These are phyloP conservation scores for Davidsoniella virescens DNA, from an alignment of 2,329 filamentous ascomycete genomes.

Conservation along the genomic window DNA sequence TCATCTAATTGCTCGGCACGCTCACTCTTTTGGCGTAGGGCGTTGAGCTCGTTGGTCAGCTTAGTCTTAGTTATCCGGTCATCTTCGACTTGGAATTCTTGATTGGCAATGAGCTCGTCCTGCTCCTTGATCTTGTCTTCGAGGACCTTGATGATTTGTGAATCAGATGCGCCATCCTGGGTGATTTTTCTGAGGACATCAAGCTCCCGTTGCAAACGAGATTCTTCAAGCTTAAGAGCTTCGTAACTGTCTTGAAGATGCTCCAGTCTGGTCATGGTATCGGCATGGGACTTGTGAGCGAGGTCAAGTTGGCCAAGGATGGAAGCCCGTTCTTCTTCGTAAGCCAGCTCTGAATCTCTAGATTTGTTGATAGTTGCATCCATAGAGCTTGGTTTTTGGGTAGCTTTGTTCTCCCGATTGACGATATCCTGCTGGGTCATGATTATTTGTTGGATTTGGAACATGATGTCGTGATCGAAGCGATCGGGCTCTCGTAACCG, in stretches of 20 bases:
- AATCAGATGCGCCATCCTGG: slow-evolving; percentile 35
- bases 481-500: slow-evolving; percentile 22
- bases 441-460: slow-evolving; percentile 30
- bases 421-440: slow-evolving; percentile 24
- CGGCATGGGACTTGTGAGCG: slow-evolving; percentile 39
- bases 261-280: slow-evolving; percentile 42
- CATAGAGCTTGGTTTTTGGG: slow-evolving; percentile 4
- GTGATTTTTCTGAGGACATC: slow-evolving; percentile 33
- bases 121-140: slow-evolving; percentile 46
- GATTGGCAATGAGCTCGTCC: slow-evolving; percentile 52
- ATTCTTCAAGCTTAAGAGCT: slow-evolving; percentile 46
- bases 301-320: slow-evolving; percentile 35
- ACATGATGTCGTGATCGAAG: slow-evolving; percentile 27
- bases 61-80: slow-evolving; percentile 29
- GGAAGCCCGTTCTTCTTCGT: slow-evolving; percentile 38
- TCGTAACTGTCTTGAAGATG: slow-evolving; percentile 47
- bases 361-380: slow-evolving; percentile 26
- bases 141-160: slow-evolving; percentile 35
- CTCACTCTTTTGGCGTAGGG: slow-evolving; percentile 29
- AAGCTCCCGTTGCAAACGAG: slow-evolving; percentile 38
- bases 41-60: slow-evolving; percentile 32
- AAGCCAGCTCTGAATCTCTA: slow-evolving; percentile 37
- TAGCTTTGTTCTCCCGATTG: slow-evolving; percentile 16
- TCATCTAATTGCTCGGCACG: slow-evolving; percentile 38
- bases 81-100: slow-evolving; percentile 49